Evolutionary conservation across 1,284 basidiomycete species (phyloP).

Genomic region (Amylostereum chailletii): DNA sequence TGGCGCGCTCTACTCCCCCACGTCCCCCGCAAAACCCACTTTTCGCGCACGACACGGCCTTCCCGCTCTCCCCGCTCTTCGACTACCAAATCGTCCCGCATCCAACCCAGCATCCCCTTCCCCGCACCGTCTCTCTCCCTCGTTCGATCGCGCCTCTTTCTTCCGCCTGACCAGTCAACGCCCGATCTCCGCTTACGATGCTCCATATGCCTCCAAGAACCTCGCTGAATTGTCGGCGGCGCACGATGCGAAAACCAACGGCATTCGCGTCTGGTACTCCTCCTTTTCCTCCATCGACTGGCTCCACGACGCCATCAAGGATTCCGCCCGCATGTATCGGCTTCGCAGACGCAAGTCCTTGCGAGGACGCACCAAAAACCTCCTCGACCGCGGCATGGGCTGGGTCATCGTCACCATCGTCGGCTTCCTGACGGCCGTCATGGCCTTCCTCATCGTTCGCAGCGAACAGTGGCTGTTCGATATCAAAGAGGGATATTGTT

Average conservation of each 20-base stretch:
- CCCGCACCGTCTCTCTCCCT: slow-evolving; percentile 10
- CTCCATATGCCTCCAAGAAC: slow-evolving; percentile 29
- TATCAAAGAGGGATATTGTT: slow-evolving; percentile 87
- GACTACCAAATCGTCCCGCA: slow-evolving; percentile 22
- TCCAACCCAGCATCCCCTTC: slow-evolving; percentile 22
- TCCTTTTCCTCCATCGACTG: slow-evolving; percentile 83
- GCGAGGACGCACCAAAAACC: slow-evolving; percentile 62
- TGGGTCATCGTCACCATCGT: slow-evolving; percentile 90
- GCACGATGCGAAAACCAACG: slow-evolving; percentile 67
- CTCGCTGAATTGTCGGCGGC: slow-evolving; percentile 22
- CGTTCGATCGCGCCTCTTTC: slow-evolving; percentile 21
- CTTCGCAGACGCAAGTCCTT: slow-evolving; percentile 61
- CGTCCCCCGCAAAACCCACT: slow-evolving; percentile 19
- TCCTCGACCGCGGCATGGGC: slow-evolving; percentile 76
- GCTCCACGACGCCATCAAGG: slow-evolving; percentile 91
- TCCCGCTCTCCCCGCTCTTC: slow-evolving; percentile 26
- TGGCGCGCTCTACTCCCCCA: slow-evolving; percentile 34
- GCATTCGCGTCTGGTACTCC: slow-evolving; percentile 88
- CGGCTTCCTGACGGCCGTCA: slow-evolving; percentile 74
- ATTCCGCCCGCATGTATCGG: slow-evolving; percentile 70
- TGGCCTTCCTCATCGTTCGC: slow-evolving; percentile 84
- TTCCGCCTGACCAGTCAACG: slow-evolving; percentile 37
- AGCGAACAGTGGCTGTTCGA: slow-evolving; percentile 92
- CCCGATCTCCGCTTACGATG: slow-evolving; percentile 70
- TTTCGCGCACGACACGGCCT: slow-evolving; percentile 25